Conservation (phyloP, 768 basidiomycete species). For the Trametes gibbosa region DNA sequence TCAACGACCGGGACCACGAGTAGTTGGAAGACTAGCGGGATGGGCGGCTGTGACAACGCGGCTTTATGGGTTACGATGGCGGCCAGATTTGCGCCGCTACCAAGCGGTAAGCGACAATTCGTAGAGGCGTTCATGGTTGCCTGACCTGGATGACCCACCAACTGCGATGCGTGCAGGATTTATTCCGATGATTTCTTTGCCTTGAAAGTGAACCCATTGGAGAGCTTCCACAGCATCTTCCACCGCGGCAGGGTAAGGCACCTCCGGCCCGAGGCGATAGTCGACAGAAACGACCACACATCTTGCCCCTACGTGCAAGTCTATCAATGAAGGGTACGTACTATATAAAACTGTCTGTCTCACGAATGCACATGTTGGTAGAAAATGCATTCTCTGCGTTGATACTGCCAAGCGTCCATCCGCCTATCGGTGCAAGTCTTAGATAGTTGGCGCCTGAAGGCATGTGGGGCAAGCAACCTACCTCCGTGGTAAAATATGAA, state of each 20-base stretch:
- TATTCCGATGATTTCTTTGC: constrained; percentile 42
- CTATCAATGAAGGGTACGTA: background rate
- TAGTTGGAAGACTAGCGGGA: constrained; percentile 58
- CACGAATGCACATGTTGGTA: constrained; percentile 59
- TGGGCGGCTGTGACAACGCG: constrained; percentile 42
- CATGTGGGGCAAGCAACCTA: constrained; percentile 24
- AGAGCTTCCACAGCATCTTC: constrained; percentile 69
- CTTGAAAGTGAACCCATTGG: constrained; percentile 55
- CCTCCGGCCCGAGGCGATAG: constrained; percentile 70
- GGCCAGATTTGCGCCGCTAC: constrained; percentile 70
- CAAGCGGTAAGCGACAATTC: background rate
- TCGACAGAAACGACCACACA: constrained; percentile 67
- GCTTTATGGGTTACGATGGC: constrained; percentile 66
- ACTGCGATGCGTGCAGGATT: constrained; percentile 59
- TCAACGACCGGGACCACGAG: constrained; percentile 72
- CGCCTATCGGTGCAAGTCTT: constrained; percentile 41
- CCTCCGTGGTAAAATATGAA: constrained; percentile 78
- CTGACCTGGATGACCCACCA: constrained; percentile 69
- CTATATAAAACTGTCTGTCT: constrained; percentile 15
- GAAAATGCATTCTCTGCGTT: constrained; percentile 57
- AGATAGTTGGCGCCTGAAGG: background rate
- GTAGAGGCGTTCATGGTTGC: background rate
- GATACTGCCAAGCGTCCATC: constrained; percentile 75
- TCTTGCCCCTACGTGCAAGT: constrained; percentile 44
- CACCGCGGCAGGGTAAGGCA: constrained; percentile 68